Evolutionary conservation across 148 eudicot genomes (phyloP).

Genomic region (Oxyria digyna): DNA sequence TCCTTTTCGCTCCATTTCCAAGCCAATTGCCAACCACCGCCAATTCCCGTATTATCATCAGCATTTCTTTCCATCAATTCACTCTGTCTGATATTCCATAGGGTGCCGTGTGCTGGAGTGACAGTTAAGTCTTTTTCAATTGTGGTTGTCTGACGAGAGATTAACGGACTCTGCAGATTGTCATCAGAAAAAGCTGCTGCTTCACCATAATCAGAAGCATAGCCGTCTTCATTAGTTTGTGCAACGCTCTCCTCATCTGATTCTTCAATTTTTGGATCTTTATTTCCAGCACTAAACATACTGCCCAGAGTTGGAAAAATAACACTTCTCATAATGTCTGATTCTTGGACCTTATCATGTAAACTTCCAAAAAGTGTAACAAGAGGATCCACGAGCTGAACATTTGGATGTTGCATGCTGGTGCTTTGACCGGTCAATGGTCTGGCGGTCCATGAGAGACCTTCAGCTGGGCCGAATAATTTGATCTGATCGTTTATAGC

Average conservation of each 20-base stretch:
- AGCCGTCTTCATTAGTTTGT: conserved; percentile 30
- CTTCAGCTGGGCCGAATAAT: conserved; percentile 40
- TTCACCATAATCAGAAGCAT: conserved; percentile 22
- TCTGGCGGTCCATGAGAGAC: conserved; percentile 48
- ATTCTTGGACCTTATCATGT: conserved; percentile 42
- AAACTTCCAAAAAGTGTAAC: conserved; percentile 53
- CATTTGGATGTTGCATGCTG: conserved; percentile 18
- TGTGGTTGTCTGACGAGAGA: conserved; percentile 40
- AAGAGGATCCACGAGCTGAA: conserved; percentile 35
- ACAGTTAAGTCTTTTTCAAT: conserved; percentile 33
- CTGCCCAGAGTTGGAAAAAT: conserved; percentile 52
- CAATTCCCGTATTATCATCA: conserved; percentile 31
- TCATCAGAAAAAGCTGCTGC: conserved; percentile 27
- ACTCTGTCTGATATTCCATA: conserved; percentile 27
- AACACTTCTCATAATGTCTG: conserved; percentile 50
- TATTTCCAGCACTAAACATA: conserved; percentile 52
- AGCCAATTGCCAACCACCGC: conserved; percentile 68
- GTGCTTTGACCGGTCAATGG: conserved; percentile 47
- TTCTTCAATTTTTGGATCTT: conserved; percentile 43
- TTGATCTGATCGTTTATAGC: conserved; percentile 27
- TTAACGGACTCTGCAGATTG: conserved; percentile 31
- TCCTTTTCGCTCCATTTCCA: conserved; percentile 48
- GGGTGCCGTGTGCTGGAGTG: conserved; percentile 28
- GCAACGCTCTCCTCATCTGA: conserved; percentile 46
- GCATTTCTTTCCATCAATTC: conserved; percentile 23